Base-by-base conservation (phyloP, 2,329 filamentous ascomycete genomes). In the Pseudonectria buxi region DNA sequence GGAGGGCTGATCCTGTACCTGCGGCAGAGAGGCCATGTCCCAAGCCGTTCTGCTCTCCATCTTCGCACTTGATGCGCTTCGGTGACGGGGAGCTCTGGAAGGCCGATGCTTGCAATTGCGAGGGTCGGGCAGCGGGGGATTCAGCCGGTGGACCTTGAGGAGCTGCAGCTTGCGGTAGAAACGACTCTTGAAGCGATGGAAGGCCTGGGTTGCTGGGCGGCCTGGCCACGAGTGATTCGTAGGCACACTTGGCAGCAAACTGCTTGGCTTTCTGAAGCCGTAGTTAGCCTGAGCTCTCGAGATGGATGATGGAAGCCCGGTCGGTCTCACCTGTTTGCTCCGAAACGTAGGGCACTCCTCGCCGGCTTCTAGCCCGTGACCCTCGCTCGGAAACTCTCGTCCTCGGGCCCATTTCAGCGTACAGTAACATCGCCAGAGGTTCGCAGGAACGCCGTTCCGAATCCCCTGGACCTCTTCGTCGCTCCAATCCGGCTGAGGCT, bases 191-290 rank as follows among this genome's bases (percentile, higher is more conserved):
- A 10, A 26, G 28, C 11, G 33, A 10, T 6, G 13, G 28, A 24
- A 29, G 6, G 18, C 18, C 18, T 9, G 9, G 9, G 18, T 22
- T 22, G 5, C 18, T 22, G 18, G 5, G 18, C 18, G 5, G 5
- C 18, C 18, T 22, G 5, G 26, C 35, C 14, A 52, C 47, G 12
- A 74, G 56, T 57, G 62, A 72, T 7, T 61, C 52, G 14, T 68
- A 45, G 15, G 71, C 71, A 10, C 61, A 63, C 45, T 64, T 65
- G 14, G 73, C 71, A 1, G 74, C 72, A 43, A 68, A 74, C 41
- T 67, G 61, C 51, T 72, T 76, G 15, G 74, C 72, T 25, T 67
- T 52, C 57, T 65, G 31, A 3, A 7, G 7, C 11, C 4, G 7
- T 5, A 10, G 27, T 37, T 16, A 37, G 18, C 13, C 12, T 15